Evolutionary conservation across 2,329 filamentous ascomycete species (phyloP).

Genomic region (Grosmannia penicillata): DNA sequence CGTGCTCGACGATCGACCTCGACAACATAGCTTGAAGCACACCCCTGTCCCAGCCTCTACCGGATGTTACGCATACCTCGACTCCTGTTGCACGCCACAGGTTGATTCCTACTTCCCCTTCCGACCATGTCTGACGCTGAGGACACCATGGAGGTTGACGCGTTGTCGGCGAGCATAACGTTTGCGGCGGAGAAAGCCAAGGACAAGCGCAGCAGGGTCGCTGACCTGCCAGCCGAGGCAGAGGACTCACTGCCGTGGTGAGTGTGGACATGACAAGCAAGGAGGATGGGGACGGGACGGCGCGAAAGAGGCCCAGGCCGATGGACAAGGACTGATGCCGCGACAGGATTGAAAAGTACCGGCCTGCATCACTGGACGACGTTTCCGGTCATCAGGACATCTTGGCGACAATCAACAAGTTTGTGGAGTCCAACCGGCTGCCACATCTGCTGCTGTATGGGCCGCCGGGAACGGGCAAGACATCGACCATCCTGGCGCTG

Average conservation of each 20-base stretch:
- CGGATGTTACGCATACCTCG: too few relatives aligned
- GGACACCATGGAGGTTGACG: slow-evolving; percentile 48
- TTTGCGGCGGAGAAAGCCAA: slow-evolving; percentile 62
- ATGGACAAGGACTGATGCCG: background rate
- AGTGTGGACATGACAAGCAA: slow-evolving; percentile 7
- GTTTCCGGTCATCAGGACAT: slow-evolving; percentile 97
- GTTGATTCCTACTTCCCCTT: background rate
- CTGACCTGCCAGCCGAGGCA: slow-evolving; percentile 85
- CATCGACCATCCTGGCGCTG: slow-evolving; percentile 86
- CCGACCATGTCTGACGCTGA: slow-evolving; percentile 41
- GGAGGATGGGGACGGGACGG: too few relatives aligned
- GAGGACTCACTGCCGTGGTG: slow-evolving; percentile 91
- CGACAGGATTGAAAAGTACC: slow-evolving; percentile 89
- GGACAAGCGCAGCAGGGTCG: slow-evolving; percentile 85
- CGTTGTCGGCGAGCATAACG: slow-evolving; percentile 28
- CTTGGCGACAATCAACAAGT: slow-evolving; percentile 92
- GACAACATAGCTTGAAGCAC: too few relatives aligned
- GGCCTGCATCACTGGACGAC: slow-evolving; percentile 74
- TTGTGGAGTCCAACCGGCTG: slow-evolving; percentile 83
- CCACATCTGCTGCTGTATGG: slow-evolving; percentile 95
- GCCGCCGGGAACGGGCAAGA: slow-evolving; percentile 93
- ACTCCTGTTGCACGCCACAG: too few relatives aligned
- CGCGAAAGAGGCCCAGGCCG: too few relatives aligned
- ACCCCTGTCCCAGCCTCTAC: too few relatives aligned
- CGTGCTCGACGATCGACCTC: too few relatives aligned